A percentile compares a stretch with the other conserved stretches of the same genome.
Conservation (phyloP, 1,284 basidiomycete species). For the Retiboletus flavoniger region DNA sequence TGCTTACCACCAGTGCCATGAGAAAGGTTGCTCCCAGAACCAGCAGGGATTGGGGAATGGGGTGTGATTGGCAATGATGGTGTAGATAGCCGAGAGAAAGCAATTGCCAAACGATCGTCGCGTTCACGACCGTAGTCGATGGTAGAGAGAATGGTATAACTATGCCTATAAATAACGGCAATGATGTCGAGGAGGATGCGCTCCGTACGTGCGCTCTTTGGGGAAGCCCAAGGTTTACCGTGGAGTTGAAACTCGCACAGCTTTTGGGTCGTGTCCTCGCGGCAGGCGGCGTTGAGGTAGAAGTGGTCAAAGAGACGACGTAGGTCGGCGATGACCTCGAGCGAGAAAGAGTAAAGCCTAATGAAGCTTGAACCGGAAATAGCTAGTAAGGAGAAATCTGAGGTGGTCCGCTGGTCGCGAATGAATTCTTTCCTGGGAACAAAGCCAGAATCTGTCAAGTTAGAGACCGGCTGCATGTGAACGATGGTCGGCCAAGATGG, state of each 20-base stretch:
- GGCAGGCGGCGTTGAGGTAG: constrained; percentile 43
- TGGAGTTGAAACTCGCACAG: constrained; percentile 65
- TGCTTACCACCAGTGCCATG: constrained; percentile 36
- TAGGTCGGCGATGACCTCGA: constrained; percentile 49
- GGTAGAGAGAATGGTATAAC: constrained; percentile 62
- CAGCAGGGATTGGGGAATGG: constrained; percentile 36
- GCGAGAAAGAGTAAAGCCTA: constrained; percentile 67
- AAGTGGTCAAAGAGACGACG: constrained; percentile 54
- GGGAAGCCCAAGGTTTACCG: constrained; percentile 68
- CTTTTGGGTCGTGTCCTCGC: constrained; percentile 58
- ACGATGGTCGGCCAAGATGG: constrained; percentile 27
- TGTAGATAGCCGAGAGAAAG: constrained; percentile 55
- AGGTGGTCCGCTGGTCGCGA: constrained; percentile 52
- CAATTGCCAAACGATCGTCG: constrained; percentile 67
- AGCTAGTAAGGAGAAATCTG: constrained; percentile 65
- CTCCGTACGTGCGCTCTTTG: constrained; percentile 64
- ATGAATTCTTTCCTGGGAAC: constrained; percentile 70
- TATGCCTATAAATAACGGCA: constrained; percentile 58
- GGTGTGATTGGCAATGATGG: constrained; percentile 33
- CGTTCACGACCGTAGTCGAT: constrained; percentile 75
- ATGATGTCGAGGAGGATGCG: constrained; percentile 68
- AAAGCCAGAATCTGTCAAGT: constrained; percentile 45
- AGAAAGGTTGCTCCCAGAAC: constrained; percentile 38
- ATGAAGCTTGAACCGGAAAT: constrained; percentile 61
- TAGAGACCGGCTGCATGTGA: constrained; percentile 35